Conservation (phyloP, 1,139 yeast genomes). For the Candida dubliniensis region DNA sequence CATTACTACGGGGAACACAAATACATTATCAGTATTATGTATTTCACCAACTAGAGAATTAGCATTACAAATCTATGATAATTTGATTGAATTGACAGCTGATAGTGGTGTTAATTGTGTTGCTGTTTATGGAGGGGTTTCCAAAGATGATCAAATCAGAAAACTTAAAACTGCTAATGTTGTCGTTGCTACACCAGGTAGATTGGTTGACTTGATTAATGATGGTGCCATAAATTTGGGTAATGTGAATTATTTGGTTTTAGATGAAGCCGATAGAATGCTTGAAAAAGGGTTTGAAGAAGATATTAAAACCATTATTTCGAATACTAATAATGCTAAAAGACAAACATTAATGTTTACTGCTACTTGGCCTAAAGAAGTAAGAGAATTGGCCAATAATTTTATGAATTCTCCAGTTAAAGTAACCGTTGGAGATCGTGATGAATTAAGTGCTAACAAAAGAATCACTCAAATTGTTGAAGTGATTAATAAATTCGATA, state of each 20-base stretch:
- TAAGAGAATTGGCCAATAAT: conserved; percentile 84
- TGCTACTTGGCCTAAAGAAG: conserved; percentile 91
- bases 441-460: conserved; percentile 91
- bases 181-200: conserved; percentile 96
- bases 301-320: conserved; percentile 82
- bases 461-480: conserved; percentile 92
- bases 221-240: conserved; percentile 81
- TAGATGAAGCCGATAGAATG: conserved; percentile 99
- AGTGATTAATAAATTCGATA: conserved; percentile 79
- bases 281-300: conserved; percentile 94
- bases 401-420: conserved; percentile 85
- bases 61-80: conserved; percentile 91
- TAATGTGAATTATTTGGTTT: conserved; percentile 71
- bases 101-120: conserved; percentile 67
- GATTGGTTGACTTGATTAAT: conserved; percentile 84
- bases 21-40: conserved; percentile 72
- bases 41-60: conserved; percentile 97
- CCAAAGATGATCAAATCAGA: conserved; percentile 85
- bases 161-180: conserved; percentile 59
- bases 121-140: conserved; percentile 96
- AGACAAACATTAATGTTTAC: conserved; percentile 90
- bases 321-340: conserved; percentile 42
- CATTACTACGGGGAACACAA: conserved; percentile 34
- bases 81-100: conserved; percentile 65
- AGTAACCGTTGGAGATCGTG: conserved; percentile 90